Evolutionary conservation across 2,329 filamentous ascomycete species (phyloP).

Genomic region (Amphichorda felina): DNA sequence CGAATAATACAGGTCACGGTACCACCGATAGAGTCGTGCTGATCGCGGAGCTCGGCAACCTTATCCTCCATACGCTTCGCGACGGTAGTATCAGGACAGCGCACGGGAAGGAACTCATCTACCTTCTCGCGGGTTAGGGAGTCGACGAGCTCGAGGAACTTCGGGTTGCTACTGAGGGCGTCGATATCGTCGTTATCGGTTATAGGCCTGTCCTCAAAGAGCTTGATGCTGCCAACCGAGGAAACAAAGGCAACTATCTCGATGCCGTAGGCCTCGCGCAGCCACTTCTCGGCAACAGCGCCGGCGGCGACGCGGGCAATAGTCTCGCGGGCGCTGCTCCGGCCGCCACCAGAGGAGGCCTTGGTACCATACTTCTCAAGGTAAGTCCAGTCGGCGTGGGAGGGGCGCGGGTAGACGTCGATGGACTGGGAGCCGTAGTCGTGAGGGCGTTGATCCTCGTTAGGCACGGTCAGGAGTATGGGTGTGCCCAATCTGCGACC

Average conservation of each 20-base stretch:
- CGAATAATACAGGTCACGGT: slow-evolving; percentile 90
- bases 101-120: slow-evolving; percentile 73
- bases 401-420: slow-evolving; percentile 81
- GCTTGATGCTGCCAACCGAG: slow-evolving; percentile 55
- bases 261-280: slow-evolving; percentile 66
- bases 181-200: slow-evolving; percentile 4
- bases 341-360: slow-evolving; percentile 78
- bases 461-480: slow-evolving; percentile 76
- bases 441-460: slow-evolving; percentile 84
- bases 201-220: slow-evolving; percentile 10
- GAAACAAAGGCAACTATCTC: slow-evolving; percentile 88
- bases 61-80: slow-evolving; percentile 63
- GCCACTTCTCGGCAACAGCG: slow-evolving; percentile 87
- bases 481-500: slow-evolving; percentile 93
- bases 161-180: slow-evolving; percentile 60
- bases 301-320: slow-evolving; percentile 88
- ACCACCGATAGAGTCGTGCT: slow-evolving; percentile 81
- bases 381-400: slow-evolving; percentile 95
- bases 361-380: slow-evolving; percentile 94
- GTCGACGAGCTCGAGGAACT: slow-evolving; percentile 63
- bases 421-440: slow-evolving; percentile 88
- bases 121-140: slow-evolving; percentile 64
- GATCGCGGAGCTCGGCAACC: slow-evolving; percentile 68
- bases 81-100: slow-evolving; percentile 63
- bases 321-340: slow-evolving; percentile 88